Evolutionary conservation across 2,329 filamentous ascomycete genomes (phyloP).

Genomic region (Pseudopithomyces chartarum): DNA sequence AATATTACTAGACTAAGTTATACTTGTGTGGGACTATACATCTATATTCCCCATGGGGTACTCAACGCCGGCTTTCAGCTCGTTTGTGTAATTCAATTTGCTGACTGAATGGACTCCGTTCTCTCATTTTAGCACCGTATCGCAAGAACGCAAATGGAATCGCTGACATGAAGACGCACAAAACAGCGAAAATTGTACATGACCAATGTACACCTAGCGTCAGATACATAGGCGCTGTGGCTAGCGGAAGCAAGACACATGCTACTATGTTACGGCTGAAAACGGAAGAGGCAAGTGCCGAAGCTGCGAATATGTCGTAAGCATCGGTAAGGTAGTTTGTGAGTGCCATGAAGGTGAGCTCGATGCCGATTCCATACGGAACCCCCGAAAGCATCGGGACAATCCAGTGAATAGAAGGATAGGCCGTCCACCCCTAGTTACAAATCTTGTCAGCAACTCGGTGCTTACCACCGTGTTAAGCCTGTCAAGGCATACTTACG

Average conservation of each 20-base stretch:
- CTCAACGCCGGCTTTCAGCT: too few species aligned
- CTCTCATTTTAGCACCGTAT: constrained; percentile 66
- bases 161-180: constrained; percentile 69
- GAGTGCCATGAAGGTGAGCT: constrained; percentile 62
- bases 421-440: constrained; percentile 11
- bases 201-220: constrained; percentile 70
- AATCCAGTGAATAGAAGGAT: constrained; percentile 10
- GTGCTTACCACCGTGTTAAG: too few species aligned
- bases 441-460: constrained; percentile 13
- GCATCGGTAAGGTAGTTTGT: constrained; percentile 36
- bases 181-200: constrained; percentile 69
- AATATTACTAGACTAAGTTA: too few species aligned
- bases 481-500: constrained; percentile 11
- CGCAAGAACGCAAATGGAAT: constrained; percentile 74
- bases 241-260: constrained; percentile 76
- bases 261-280: constrained; percentile 75
- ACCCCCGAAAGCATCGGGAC: constrained; percentile 49
- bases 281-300: constrained; percentile 73
- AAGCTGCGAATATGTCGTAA: constrained; percentile 73
- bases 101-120: constrained; percentile 64
- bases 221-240: constrained; percentile 63
- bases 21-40: too few species aligned
- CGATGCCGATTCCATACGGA: constrained; percentile 59
- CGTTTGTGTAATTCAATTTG: too few species aligned
- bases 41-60: too few species aligned